A percentile compares a stretch with the other conserved stretches of the same genome.
Conservation (phyloP, 805 yeast species). For the Candida nemodendra region DNA sequence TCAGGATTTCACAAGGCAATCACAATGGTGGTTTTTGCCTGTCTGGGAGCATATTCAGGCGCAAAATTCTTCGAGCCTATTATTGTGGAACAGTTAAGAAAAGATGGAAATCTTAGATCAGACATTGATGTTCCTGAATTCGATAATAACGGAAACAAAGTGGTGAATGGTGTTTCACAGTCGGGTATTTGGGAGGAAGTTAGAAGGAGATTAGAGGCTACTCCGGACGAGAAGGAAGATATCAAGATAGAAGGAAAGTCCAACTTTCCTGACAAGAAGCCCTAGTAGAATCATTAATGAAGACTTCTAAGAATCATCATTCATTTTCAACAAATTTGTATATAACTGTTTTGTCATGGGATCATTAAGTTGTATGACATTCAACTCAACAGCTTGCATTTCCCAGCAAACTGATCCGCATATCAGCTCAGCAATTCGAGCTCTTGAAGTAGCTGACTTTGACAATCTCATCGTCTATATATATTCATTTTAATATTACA, state of each 20-base stretch:
- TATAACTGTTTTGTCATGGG: too few species aligned
- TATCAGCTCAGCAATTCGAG: too few species aligned
- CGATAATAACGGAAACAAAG: slow-evolving; percentile 41
- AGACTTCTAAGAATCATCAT: too few species aligned
- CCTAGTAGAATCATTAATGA: too few species aligned
- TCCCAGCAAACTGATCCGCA: too few species aligned
- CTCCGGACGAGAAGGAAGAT: slow-evolving; percentile 15
- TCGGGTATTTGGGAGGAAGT: slow-evolving; percentile 20
- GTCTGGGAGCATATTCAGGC: slow-evolving; percentile 50
- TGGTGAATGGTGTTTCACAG: slow-evolving; percentile 22
- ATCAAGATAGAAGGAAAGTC: too few species aligned
- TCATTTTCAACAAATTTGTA: too few species aligned
- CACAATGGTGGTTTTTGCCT: slow-evolving; percentile 28
- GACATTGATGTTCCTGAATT: slow-evolving; percentile 59
- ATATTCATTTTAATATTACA: too few species aligned
- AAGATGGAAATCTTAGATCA: slow-evolving; percentile 61
- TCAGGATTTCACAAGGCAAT: slow-evolving; percentile 20
- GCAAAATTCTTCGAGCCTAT: slow-evolving; percentile 72
- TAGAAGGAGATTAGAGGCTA: slow-evolving; percentile 16
- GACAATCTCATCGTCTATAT: too few species aligned
- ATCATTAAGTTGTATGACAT: too few species aligned
- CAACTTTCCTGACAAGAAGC: slow-evolving; percentile 19
- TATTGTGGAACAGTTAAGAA: slow-evolving; percentile 60
- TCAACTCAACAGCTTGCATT: too few species aligned
- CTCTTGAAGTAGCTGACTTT: too few species aligned